phyloP scores from a whole-genome alignment of 1,284 basidiomycete genomes.

The Melampsora occidentalis region DNA sequence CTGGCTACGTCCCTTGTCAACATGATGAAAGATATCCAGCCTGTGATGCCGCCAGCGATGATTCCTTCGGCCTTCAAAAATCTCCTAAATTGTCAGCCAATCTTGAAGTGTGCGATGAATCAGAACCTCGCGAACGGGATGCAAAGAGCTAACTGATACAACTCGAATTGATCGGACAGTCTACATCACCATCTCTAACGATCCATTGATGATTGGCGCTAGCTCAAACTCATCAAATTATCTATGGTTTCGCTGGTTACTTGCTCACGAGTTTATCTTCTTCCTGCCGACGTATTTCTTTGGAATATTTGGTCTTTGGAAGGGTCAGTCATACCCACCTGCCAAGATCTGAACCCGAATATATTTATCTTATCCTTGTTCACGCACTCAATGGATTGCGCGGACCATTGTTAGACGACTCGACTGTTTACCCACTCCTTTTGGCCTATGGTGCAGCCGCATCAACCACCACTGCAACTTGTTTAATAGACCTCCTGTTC shows the following conservation, averaged over 20 bases:
- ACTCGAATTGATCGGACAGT: neutral
- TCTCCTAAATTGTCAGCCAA: neutral
- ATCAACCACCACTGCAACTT: constrained; percentile 32
- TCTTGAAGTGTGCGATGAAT: neutral
- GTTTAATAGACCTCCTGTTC: constrained; percentile 17
- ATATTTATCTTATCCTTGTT: neutral
- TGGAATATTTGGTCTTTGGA: constrained; percentile 29
- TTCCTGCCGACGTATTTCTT: constrained; percentile 27
- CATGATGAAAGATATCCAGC: neutral
- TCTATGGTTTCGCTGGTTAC: constrained; percentile 39
- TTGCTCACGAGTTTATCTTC: constrained; percentile 28
- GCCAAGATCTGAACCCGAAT: neutral
- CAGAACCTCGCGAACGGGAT: neutral
- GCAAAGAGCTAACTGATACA: neutral
- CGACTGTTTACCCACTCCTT: constrained; percentile 22
- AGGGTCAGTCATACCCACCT: constrained; percentile 3
- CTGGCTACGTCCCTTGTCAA: neutral
- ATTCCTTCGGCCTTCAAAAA: neutral
- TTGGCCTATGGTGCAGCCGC: constrained; percentile 40
- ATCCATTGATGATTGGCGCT: constrained; percentile 32
- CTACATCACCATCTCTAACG: constrained; percentile 10
- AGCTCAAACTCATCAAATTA: constrained; percentile 7
- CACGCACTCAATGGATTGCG: neutral
- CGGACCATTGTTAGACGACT: neutral
- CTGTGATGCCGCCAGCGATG: neutral